A percentile compares a stretch with the other conserved stretches of the same genome.
Conservation (phyloP, 257 asterid species). For the Solanum piurae region DNA sequence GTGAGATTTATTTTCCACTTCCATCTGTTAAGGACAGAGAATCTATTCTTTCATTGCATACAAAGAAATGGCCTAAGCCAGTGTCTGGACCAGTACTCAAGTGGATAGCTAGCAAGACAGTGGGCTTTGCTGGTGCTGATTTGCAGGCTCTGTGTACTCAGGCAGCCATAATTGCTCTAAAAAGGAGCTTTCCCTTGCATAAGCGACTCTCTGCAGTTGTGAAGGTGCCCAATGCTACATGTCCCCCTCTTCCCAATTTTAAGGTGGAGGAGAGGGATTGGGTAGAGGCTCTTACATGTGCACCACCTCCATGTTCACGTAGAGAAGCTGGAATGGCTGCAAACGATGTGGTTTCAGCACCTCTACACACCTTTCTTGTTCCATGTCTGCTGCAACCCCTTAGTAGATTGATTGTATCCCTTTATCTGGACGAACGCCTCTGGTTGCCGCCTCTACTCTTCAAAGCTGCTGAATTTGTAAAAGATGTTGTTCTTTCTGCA, state of each 20-base stretch:
- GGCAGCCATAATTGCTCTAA: constrained; percentile 75
- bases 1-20: constrained; percentile 92
- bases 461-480: constrained; percentile 57
- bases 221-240: constrained; percentile 21
- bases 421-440: constrained; percentile 62
- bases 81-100: constrained; percentile 68
- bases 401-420: constrained; percentile 46
- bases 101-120: constrained; percentile 76
- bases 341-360: constrained; percentile 64
- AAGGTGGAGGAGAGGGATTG: constrained; percentile 90
- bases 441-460: constrained; percentile 66
- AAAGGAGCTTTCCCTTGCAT: constrained; percentile 82
- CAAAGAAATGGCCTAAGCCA: constrained; percentile 91
- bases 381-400: constrained; percentile 74
- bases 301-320: constrained; percentile 91
- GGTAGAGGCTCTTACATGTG: constrained; percentile 79
- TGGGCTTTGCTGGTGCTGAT: constrained; percentile 99
- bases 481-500: constrained; percentile 45
- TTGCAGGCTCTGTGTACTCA: constrained; percentile 98
- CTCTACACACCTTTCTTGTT: constrained; percentile 60
- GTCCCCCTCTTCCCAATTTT: constrained; percentile 56
- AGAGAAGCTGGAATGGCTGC: constrained; percentile 85
- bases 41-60: constrained; percentile 79
- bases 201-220: constrained; percentile 60
- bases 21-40: constrained; percentile 89